Percentiles rank a stretch among this genome's conserved stretches.
Conservation (phyloP, 805 yeast species). For the Metschnikowia lachancei region DNA sequence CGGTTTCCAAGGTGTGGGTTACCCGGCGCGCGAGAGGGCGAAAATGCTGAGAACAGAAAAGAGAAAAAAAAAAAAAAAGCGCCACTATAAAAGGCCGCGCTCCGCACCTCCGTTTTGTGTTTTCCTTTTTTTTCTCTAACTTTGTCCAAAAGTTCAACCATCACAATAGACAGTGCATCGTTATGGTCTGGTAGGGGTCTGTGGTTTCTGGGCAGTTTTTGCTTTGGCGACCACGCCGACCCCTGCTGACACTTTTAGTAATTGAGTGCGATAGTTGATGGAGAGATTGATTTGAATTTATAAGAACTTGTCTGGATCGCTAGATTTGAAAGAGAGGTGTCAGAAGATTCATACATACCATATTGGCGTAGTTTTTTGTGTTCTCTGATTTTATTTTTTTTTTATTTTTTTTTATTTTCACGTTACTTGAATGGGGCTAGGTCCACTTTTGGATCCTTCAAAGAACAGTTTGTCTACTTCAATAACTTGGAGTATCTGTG, state of each 20-base stretch:
- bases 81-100: slow-evolving; percentile 11
- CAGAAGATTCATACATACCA: slow-evolving; percentile 43
- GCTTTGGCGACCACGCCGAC: slow-evolving; percentile 18
- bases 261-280: slow-evolving; percentile 46
- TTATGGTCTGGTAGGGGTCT: slow-evolving; percentile 25
- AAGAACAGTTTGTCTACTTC: too few species aligned
- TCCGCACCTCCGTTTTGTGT: background rate
- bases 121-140: slow-evolving; percentile 34
- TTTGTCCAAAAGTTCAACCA: slow-evolving; percentile 67
- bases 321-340: slow-evolving; percentile 50
- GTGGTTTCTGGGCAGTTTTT: slow-evolving; percentile 32
- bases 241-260: slow-evolving; percentile 24
- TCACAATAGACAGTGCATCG: slow-evolving; percentile 67
- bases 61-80: slow-evolving; percentile 5
- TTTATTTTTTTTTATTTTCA: background rate
- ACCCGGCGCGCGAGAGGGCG: too few species aligned
- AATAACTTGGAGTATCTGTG: too few species aligned
- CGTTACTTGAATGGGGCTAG: too few species aligned
- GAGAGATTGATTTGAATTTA: slow-evolving; percentile 40
- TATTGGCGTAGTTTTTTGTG: background rate
- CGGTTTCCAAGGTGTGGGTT: too few species aligned
- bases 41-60: slow-evolving; percentile 1
- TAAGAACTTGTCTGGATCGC: slow-evolving; percentile 52
- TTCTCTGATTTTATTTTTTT: background rate
- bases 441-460: too few species aligned